Base-by-base conservation (phyloP, 305 asterid genomes). In the Andrographis paniculata region DNA sequence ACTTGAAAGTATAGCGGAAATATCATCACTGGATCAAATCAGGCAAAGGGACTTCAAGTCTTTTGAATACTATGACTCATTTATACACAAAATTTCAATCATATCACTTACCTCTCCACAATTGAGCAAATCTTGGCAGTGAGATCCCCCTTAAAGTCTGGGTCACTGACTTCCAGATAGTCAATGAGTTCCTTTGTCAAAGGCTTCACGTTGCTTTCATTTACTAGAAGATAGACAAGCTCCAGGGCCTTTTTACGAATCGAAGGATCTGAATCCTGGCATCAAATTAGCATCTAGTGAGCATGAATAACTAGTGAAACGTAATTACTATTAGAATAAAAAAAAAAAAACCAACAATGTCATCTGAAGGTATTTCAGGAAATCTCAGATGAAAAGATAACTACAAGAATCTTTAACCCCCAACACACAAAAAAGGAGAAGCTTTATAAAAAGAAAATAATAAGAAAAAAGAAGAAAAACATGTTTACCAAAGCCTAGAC, bases 181-280 rank as follows among this genome's bases (percentile, higher is more conserved):
- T 92, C 99, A 64, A 87, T 64, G 50, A 92, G 84, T 63, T 92
- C 99, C 67, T 87, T 87, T 21, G 91, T 76, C 86, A 92, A 65
- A 56, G 92, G 62, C 72, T 77, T 80, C 61, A 84, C 95, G 46
- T 92, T 92, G 78, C 65, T 84, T 74, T 87, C 95, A 60, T 92
- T 92, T 52, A 78, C 82, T 62, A 92, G 77, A 73, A 92, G 94
- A 76, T 87, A 92, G 23, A 92, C 85, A 66, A 92, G 99, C 69
- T 92, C 97, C 55, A 92, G 86, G 55, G 99, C 99, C 65, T 94
- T 79, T 75, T 92, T 87, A 62, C 97, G 95, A 61, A 92, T 87
- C 22, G 99, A 92, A 69, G 95, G 93, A 74, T 92, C 99, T 61
- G 95, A 60, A 82, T 87, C 99, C 99, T 92, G 87, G 63, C 62